A percentile compares a stretch with the other conserved stretches of the same genome.
Evolutionary conservation across 108 stramenopile genomes (phyloP).

Genomic region (Phaeodactylum tricornutum): DNA sequence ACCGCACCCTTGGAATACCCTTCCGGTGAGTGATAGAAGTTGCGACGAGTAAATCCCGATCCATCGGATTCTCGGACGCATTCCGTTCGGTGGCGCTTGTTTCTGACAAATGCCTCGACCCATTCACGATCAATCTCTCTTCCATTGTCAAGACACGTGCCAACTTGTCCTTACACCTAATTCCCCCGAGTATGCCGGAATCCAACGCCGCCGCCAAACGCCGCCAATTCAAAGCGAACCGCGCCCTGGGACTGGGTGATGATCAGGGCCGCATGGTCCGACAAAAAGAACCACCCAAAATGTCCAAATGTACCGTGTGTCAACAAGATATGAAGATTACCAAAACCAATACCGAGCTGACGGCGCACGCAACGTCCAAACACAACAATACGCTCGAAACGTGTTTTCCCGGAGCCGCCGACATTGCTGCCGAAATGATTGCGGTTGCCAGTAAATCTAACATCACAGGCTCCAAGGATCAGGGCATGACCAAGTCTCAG

Average conservation of each 20-base stretch:
- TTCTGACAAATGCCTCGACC: no score
- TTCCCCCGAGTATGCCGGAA: conserved; percentile 4
- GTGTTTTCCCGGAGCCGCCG: conserved; percentile 34
- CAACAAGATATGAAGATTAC: conserved; percentile 30
- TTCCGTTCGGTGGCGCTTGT: no score
- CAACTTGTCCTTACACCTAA: no score
- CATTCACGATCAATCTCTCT: no score
- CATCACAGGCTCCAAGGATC: conserved; percentile 3
- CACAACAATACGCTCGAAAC: conserved; percentile 35
- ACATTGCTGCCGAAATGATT: conserved; percentile 18
- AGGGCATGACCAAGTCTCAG: conserved; percentile 20
- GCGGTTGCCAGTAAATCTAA: conserved; percentile 8
- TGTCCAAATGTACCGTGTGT: conserved; percentile 25
- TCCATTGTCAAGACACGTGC: no score
- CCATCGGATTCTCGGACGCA: no score
- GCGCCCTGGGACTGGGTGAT: conserved; percentile 41
- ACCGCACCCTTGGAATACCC: no score
- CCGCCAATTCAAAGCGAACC: conserved; percentile 26
- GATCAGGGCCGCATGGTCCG: conserved; percentile 30
- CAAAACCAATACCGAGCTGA: conserved; percentile 49
- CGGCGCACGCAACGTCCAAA: conserved; percentile 29
- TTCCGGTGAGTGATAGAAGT: no score
- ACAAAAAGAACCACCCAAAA: conserved; percentile 23
- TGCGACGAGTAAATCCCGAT: no score
- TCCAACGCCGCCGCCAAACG: conserved; percentile 1